These are phyloP conservation scores for Aspergillus proliferans DNA, from an alignment of 2,329 filamentous ascomycete genomes.

Conservation along the genomic window DNA sequence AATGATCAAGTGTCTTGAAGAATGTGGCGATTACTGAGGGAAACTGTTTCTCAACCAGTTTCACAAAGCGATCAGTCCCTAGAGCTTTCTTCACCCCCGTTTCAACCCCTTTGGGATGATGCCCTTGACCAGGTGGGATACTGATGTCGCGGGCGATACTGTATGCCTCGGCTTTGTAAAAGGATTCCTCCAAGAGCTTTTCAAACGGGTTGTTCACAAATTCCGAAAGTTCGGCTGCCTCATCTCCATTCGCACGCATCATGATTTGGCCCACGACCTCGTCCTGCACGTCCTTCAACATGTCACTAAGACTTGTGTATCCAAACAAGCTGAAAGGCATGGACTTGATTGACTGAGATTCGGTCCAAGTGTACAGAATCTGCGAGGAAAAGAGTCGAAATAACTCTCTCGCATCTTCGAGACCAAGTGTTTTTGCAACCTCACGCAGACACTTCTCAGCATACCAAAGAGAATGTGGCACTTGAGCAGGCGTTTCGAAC, in stretches of 20 bases:
- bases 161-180: constrained; percentile 76
- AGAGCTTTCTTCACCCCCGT: constrained; percentile 62
- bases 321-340: constrained; percentile 85
- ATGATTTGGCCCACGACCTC: constrained; percentile 75
- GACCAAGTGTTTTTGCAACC: constrained; percentile 59
- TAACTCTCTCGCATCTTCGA: constrained; percentile 62
- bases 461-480: constrained; percentile 60
- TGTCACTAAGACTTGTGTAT: constrained; percentile 61
- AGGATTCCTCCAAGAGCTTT: constrained; percentile 60
- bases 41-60: constrained; percentile 63
- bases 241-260: constrained; percentile 68
- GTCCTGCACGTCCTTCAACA: constrained; percentile 64
- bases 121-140: constrained; percentile 36
- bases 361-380: constrained; percentile 84
- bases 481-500: constrained; percentile 78
- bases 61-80: constrained; percentile 59
- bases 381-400: constrained; percentile 84
- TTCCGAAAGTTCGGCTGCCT: constrained; percentile 55
- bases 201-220: constrained; percentile 50
- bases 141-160: constrained; percentile 69
- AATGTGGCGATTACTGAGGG: constrained; percentile 70
- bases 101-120: constrained; percentile 53
- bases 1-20: constrained; percentile 70
- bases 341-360: constrained; percentile 56
- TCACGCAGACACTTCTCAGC: constrained; percentile 64